Evolutionary conservation across 1,139 yeast species (phyloP), one percentile per base, ranked within the genome.

Genomic region (Suhomyces terraborum): DNA sequence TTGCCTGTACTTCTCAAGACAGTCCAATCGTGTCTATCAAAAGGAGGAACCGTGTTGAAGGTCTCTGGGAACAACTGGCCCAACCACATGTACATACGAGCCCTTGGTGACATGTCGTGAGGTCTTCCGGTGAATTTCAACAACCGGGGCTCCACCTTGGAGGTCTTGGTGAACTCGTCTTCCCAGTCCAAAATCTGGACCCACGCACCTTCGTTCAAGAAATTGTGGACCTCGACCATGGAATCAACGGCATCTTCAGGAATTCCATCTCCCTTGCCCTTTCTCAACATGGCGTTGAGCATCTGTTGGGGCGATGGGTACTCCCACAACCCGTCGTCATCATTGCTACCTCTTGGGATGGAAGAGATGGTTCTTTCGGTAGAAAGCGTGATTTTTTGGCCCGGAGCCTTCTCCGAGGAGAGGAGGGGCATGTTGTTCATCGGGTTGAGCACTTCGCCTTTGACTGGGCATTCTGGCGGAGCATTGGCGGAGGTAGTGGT

Each of bases 281-380:
- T 93, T 50, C 93, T 79, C 32, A 89, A 69, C 98, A 93, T 93
- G 19, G 99, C 99, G 59, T 91, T 91, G 50, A 89, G 81, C 98
- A 93, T 94, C 61, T 93, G 98, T 62, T 93, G 98, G 1, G 99
- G 98, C 2, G 96, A 88, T 2, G 99, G 99, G 61, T 94, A 93
- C 62, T 93, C 98, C 99, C 99, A 93, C 35, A 83, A 80, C 0
- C 95, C 91, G 47, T 78, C 79, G 19, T 69, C 75, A 3, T 68
- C 71, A n/a, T 64, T 59, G 27, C 75, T 79, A 19, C 98, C 98
- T 50, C 88, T 77, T 14, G 99, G 98, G 44, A 93, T 93, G 4
- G 89, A 69, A 8, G 96, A 88, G 32, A 83, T 64, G 3, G 95
- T 85, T 54, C 97, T 79, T 40, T 84, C 87, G 1, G 94, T 87